Conservation (phyloP, 2,329 filamentous ascomycete species). For the Exophiala xenobiotica region DNA sequence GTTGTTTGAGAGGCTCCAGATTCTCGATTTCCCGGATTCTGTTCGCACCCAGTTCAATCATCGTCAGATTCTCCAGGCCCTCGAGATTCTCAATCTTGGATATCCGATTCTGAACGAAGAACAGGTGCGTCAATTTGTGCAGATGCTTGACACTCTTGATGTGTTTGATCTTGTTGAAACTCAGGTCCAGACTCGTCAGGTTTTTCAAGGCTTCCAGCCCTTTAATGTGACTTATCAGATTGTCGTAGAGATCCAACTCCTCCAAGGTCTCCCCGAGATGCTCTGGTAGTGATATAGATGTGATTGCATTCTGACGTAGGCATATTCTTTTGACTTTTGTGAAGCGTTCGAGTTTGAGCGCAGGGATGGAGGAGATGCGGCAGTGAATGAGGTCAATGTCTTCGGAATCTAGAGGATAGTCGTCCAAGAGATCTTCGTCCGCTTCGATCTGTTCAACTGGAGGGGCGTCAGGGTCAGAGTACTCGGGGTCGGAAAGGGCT, state of each 20-base stretch:
- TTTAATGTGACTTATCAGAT: slow-evolving; percentile 82
- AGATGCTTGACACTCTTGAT: slow-evolving; percentile 86
- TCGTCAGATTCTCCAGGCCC: slow-evolving; percentile 69
- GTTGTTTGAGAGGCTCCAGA: slow-evolving; percentile 68
- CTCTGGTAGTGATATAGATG: slow-evolving; percentile 72
- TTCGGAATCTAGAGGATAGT: slow-evolving; percentile 48
- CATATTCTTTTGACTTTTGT: slow-evolving; percentile 72
- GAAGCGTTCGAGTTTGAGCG: slow-evolving; percentile 82
- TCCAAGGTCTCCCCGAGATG: slow-evolving; percentile 64
- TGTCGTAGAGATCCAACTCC: slow-evolving; percentile 96
- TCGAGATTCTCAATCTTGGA: slow-evolving; percentile 80
- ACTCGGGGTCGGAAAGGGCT: slow-evolving; percentile 79
- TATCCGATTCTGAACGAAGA: slow-evolving; percentile 94
- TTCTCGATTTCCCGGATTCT: slow-evolving; percentile 86
- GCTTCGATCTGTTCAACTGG: slow-evolving; percentile 73
- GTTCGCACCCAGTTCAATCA: slow-evolving; percentile 90
- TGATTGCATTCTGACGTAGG: slow-evolving; percentile 88
- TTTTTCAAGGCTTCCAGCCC: slow-evolving; percentile 75
- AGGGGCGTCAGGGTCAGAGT: slow-evolving; percentile 69
- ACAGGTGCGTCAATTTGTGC: slow-evolving; percentile 75
- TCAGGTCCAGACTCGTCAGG: slow-evolving; percentile 80
- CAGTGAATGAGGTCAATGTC: slow-evolving; percentile 91
- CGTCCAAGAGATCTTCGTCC: slow-evolving; percentile 70
- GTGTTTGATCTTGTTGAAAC: slow-evolving; percentile 99
- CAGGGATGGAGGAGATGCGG: slow-evolving; percentile 73